Evolutionary conservation across 257 asterid species (phyloP).

Genomic region (Avicennia marina): DNA sequence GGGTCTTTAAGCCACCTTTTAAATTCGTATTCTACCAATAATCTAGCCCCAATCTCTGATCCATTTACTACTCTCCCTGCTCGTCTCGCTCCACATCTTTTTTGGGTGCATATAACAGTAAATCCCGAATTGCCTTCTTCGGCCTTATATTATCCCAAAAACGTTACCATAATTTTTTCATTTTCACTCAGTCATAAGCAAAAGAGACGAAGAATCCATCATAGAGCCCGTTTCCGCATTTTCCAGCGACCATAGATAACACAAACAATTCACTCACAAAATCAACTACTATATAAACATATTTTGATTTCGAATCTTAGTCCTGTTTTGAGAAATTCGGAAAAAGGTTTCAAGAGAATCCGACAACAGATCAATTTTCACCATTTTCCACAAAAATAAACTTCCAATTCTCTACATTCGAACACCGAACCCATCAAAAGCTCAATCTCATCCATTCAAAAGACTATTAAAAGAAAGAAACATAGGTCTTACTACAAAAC

Average conservation of each 20-base stretch:
- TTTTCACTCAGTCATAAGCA: no score
- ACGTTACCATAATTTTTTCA: background rate
- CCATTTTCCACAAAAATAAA: background rate
- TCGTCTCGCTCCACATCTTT: no score
- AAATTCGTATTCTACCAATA: background rate
- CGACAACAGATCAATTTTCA: background rate
- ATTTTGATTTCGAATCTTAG: background rate
- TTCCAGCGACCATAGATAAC: background rate
- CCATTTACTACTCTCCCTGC: background rate
- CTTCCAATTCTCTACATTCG: background rate
- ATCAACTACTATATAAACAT: background rate
- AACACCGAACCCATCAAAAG: background rate
- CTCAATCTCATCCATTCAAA: background rate
- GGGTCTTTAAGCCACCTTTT: no score
- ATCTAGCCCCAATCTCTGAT: background rate
- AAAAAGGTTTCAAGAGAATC: background rate
- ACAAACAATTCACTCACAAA: background rate
- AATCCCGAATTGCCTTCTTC: background rate
- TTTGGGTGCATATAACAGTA: background rate
- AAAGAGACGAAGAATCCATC: no score
- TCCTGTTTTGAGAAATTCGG: background rate
- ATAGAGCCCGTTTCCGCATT: background rate
- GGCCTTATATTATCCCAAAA: background rate
- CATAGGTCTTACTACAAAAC: slow-evolving; percentile 26
- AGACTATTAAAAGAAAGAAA: background rate